Base-by-base conservation (phyloP, 306 rosid species). In the Quercus rubra region DNA sequence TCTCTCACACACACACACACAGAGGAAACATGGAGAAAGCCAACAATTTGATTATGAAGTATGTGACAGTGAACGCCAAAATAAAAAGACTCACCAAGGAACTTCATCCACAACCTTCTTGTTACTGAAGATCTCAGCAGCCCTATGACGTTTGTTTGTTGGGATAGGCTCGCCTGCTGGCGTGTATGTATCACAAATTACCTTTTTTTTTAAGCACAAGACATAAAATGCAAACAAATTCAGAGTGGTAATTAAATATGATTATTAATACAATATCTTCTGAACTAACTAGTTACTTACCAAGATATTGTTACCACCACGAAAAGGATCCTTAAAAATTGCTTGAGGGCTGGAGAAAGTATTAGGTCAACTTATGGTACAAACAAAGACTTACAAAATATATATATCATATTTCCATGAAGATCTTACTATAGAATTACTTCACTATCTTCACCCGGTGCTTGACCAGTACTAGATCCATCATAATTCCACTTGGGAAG, bases 381-480 rank as follows among this genome's bases (percentile, higher is more conserved):
- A 2, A 68, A 71, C 30, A 55, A 55, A 77, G 35, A 33, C 38
- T 67, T 64, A 75, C 46, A 68, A 51, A 21, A 20, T 21, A 49
- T 38, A 38, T 46, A 49, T 12, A 17, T 6, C 58, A 31, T 41
- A 80, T 68, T 78, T 80, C 77, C 74, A 31, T 68, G 18, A 77
- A 76, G 79, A 71, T 83, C 98, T 90, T 93, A 96, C 99, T 93
- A 93, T 89, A 96, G 82, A 83, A 96, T 96, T 77, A 96, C 98
- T 96, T 96, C 99, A 90, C 99, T 96, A 67, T 96, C 99, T 79
- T 93, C 98, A 12, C 99, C 99, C 0, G 97, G 98, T 81, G 99
- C 99, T 82, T 96, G 99, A 64, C 99, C 98, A 20, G 99, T 93
- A 85, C 99, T 96, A 75, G 99, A 96, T 81, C 99, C 99, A 86